Evolutionary conservation across 2,329 filamentous ascomycete species (phyloP).

Genomic region (Cadophora luteo-olivacea): DNA sequence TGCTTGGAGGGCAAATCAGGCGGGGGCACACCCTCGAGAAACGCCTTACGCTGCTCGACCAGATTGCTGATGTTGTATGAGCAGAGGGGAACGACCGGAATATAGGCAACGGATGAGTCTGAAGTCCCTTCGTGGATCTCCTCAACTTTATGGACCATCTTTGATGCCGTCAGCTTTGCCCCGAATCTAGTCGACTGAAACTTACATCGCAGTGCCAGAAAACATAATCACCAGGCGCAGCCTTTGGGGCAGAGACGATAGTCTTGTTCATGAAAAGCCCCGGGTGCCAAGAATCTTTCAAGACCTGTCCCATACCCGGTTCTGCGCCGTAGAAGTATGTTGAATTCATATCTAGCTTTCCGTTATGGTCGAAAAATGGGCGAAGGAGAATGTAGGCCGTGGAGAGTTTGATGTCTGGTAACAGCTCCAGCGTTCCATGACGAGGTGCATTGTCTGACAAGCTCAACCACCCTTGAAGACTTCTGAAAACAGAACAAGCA

Average conservation of each 20-base stretch:
- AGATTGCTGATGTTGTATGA: constrained; percentile 75
- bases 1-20: constrained; percentile 74
- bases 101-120: constrained; percentile 25
- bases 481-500: constrained; percentile 23
- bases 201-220: constrained; percentile 27
- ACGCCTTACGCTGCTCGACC: constrained; percentile 71
- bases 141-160: constrained; percentile 27
- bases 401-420: constrained; percentile 24
- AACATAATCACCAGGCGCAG: constrained; percentile 23
- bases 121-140: constrained; percentile 21
- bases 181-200: background rate
- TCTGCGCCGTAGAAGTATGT: constrained; percentile 26
- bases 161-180: background rate
- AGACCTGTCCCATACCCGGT: constrained; percentile 23
- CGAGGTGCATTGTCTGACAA: constrained; percentile 23
- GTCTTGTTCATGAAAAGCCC: constrained; percentile 19
- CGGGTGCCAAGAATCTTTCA: constrained; percentile 22
- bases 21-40: constrained; percentile 68
- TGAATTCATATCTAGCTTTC: constrained; percentile 24
- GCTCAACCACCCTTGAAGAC: constrained; percentile 26
- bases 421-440: constrained; percentile 20
- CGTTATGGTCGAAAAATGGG: constrained; percentile 22
- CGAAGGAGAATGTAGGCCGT: constrained; percentile 24
- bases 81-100: constrained; percentile 76
- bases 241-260: constrained; percentile 20